These are phyloP conservation scores for Chytriomyces sp. DNA, from an alignment of 192 early-diverging fungal species.

Conservation along the genomic window DNA sequence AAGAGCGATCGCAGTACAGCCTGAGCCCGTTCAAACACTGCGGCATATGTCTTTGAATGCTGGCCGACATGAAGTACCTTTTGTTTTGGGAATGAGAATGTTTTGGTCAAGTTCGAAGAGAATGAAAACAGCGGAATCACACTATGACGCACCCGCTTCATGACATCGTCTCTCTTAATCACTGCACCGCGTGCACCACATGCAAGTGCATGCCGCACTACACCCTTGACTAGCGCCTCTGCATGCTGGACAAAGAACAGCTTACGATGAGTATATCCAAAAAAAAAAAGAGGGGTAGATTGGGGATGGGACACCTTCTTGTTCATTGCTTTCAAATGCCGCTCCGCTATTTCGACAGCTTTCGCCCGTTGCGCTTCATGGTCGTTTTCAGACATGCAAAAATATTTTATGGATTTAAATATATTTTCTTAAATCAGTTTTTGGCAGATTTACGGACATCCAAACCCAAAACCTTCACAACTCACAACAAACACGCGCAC, in stretches of 20 bases:
- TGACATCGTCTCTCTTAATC: constrained; percentile 28
- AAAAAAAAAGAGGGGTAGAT: neutral
- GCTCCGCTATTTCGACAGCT: neutral
- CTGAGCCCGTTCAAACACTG: constrained; percentile 28
- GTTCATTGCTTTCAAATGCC: neutral
- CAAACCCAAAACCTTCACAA: too few species aligned
- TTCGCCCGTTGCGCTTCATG: neutral
- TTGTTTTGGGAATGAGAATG: neutral
- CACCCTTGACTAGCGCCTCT: constrained; percentile 15
- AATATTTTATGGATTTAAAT: too few species aligned
- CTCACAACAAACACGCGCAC: too few species aligned
- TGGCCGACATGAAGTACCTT: neutral
- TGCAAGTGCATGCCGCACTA: constrained; percentile 33
- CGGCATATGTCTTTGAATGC: constrained; percentile 6
- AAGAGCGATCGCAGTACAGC: constrained; percentile 15
- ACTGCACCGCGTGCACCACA: neutral
- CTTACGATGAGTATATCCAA: neutral
- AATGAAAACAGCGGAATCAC: neutral
- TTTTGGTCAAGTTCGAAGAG: neutral
- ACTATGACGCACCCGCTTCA: neutral
- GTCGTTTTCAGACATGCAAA: neutral
- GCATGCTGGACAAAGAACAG: constrained; percentile 4
- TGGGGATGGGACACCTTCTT: neutral
- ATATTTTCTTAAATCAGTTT: too few species aligned
- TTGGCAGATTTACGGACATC: too few species aligned